A percentile compares a stretch with the other conserved stretches of the same genome.
phyloP scores from a whole-genome alignment of 2,329 filamentous ascomycete genomes.

The Cercospora sojina region DNA sequence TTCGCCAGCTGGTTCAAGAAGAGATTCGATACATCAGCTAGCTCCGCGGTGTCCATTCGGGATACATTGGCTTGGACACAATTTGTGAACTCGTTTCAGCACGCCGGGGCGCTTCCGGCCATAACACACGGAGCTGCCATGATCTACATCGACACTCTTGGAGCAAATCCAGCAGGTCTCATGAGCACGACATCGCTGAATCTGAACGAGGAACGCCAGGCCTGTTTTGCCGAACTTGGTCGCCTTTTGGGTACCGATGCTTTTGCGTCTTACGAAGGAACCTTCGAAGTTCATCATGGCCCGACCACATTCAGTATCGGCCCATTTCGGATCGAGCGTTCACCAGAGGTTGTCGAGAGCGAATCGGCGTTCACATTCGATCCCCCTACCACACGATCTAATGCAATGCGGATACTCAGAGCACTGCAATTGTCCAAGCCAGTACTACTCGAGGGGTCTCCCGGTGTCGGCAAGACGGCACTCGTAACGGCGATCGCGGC shows the following conservation, averaged over 20 bases:
- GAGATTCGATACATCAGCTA: conserved; percentile 71
- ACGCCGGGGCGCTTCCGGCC: conserved; percentile 28
- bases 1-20: conserved; percentile 93
- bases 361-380: conserved; percentile 73
- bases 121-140: conserved; percentile 86
- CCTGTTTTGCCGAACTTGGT: conserved; percentile 71
- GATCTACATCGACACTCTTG: conserved; percentile 92
- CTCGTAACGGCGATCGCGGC: conserved; percentile 81
- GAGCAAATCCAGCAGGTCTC: conserved; percentile 88
- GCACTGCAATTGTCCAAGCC: conserved; percentile 87
- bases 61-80: conserved; percentile 91
- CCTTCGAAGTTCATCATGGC: conserved; percentile 59
- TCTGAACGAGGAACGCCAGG: conserved; percentile 67
- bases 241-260: conserved; percentile 66
- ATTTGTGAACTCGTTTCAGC: conserved; percentile 67
- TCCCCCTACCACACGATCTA: conserved; percentile 84
- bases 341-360: background rate
- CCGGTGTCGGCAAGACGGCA: conserved; percentile 97
- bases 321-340: conserved; percentile 64
- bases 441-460: conserved; percentile 90
- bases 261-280: conserved; percentile 61
- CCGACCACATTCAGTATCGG: conserved; percentile 65
- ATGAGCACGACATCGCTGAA: conserved; percentile 69
- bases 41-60: conserved; percentile 81
- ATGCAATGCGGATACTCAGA: conserved; percentile 85